Percentiles rank a stretch among this genome's conserved stretches.
Evolutionary conservation across 306 rosid species (phyloP).

Genomic region (Senna tora): DNA sequence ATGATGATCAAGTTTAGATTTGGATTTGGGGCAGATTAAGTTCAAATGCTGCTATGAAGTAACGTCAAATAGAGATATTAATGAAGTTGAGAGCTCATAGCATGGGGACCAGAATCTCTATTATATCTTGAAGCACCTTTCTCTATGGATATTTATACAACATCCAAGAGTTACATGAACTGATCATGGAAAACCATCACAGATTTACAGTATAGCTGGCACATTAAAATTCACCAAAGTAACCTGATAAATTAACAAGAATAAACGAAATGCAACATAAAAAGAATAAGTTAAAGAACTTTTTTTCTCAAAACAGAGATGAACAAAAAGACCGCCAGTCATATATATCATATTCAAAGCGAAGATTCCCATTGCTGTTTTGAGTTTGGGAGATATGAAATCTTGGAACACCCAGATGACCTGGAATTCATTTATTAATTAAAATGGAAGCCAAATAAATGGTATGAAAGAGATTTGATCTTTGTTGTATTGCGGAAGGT

Average conservation of each 20-base stretch:
- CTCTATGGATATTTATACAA: background rate
- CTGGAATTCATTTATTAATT: slow-evolving; percentile 7
- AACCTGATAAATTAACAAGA: background rate
- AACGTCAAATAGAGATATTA: background rate
- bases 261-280: background rate
- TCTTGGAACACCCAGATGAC: slow-evolving; percentile 8
- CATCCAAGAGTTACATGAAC: background rate
- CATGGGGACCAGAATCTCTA: background rate
- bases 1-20: slow-evolving; percentile 6
- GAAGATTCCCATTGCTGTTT: slow-evolving; percentile 44
- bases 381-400: slow-evolving; percentile 33
- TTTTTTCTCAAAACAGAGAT: background rate
- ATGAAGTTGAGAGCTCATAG: background rate
- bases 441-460: background rate
- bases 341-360: slow-evolving; percentile 50
- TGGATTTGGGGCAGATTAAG: background rate
- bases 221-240: background rate
- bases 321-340: slow-evolving; percentile 49
- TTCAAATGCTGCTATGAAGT: background rate
- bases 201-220: no score
- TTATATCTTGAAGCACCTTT: slow-evolving; percentile 1
- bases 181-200: background rate
- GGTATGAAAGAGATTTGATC: slow-evolving; percentile 32
- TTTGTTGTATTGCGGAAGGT: slow-evolving; percentile 21
- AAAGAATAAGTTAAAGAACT: background rate